Conservation (phyloP, 345 rosid genomes). For the Hibiscus tridactylites region DNA sequence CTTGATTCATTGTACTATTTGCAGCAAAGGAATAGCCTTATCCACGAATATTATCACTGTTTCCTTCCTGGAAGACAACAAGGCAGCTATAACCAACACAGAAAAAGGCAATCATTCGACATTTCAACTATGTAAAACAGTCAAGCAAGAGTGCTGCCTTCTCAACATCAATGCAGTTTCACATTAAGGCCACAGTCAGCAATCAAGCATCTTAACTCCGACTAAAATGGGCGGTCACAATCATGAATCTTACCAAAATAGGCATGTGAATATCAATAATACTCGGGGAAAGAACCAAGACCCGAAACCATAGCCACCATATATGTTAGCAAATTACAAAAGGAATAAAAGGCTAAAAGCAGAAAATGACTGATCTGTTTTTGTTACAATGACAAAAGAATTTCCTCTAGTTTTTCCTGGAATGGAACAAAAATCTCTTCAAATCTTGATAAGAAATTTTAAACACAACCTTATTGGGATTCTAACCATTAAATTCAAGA, state of each 20-base stretch:
- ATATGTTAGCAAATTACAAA: not conserved
- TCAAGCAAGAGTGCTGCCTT: not conserved
- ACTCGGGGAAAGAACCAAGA: not conserved
- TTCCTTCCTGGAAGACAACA: not conserved
- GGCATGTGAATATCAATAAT: not conserved
- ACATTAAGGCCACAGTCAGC: not conserved
- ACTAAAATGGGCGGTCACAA: not conserved
- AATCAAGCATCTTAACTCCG: not conserved
- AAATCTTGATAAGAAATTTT: not conserved
- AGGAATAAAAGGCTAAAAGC: not conserved
- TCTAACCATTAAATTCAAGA: not conserved
- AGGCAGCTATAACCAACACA: not conserved
- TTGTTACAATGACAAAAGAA: not conserved
- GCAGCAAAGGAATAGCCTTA: not conserved
- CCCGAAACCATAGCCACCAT: not conserved
- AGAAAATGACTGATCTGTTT: not conserved
- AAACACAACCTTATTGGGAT: not conserved
- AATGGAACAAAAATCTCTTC: not conserved
- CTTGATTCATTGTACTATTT: not conserved
- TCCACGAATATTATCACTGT: not conserved
- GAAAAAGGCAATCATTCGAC: not conserved
- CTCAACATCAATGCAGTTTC: not conserved
- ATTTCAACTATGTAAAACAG: not conserved
- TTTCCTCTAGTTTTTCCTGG: not conserved
- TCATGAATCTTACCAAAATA: not conserved